Conservation (phyloP, 768 basidiomycete species). For the Sutorius australiensis region DNA sequence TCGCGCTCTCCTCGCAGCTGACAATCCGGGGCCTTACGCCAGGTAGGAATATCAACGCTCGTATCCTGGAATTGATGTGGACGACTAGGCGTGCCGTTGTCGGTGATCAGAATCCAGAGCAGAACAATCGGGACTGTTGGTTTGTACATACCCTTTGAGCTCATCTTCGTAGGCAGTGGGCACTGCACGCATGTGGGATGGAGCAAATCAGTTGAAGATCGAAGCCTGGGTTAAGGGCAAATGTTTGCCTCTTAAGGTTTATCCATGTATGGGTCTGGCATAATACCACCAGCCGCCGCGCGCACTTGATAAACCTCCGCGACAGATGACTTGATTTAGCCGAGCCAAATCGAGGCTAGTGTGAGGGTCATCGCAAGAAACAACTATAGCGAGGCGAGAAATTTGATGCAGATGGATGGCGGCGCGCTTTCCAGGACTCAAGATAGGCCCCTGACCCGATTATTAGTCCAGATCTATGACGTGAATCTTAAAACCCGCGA, state of each 20-base stretch:
- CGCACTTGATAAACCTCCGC: not conserved
- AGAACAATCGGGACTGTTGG: not conserved
- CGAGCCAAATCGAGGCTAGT: not conserved
- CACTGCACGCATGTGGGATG: not conserved
- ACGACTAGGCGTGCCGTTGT: not conserved
- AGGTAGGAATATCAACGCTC: constrained; percentile 10
- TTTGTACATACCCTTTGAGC: constrained; percentile 1
- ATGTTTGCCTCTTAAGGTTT: not conserved
- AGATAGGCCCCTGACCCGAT: not conserved
- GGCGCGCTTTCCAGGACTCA: not conserved
- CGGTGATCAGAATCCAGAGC: not conserved
- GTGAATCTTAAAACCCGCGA: too few relatives aligned
- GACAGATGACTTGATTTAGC: not conserved
- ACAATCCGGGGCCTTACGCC: not conserved
- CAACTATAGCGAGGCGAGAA: not conserved
- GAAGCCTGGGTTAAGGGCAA: not conserved
- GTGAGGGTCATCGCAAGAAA: not conserved
- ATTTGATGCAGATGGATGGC: not conserved
- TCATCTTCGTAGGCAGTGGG: not conserved
- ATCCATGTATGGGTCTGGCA: not conserved
- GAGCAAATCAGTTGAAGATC: not conserved
- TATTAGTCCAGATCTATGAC: too few relatives aligned
- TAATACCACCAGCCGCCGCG: not conserved
- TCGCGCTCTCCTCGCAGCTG: constrained; percentile 10
- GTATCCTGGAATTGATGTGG: constrained; percentile 9